Evolutionary conservation across 768 basidiomycete genomes (phyloP), one percentile per base, ranked within the genome.

Genomic region (Cyclocybe aegerita): DNA sequence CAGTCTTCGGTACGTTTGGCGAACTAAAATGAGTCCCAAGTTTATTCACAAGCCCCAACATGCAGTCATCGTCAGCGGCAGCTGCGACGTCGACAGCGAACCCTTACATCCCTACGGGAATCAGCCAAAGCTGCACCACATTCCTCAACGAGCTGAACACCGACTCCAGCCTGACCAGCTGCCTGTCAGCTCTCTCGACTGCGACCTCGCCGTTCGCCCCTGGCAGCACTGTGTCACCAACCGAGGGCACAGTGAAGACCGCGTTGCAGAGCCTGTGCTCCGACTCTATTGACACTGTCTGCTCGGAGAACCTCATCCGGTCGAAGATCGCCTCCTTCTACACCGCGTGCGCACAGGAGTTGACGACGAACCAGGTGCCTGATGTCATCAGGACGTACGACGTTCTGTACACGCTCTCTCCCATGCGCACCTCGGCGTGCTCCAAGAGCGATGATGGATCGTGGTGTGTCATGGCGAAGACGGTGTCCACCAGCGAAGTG

Each of bases 351-450:
- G 50, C 71, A 1, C 50, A 62, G 14, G 96, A 98, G 72, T 72
- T 99, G 58, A 82, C 81, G 3, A 70, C 77, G 8, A 61, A 49
- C 42, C 62, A 70, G 41, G 79, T 78, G 55, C 1, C 39, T 0
- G 64, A 74, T 17, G 88, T 97, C 40, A 65, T 81, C 65, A 59
- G 68, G 23, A 68, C 80, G 1, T 99, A 98, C 71, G 95, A 98
- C 64, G 72, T 83, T 30, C 71, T 98, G 29, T 99, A 92, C 72
- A 56, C 77, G 51, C 55, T 95, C 39, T 54, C 64, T 9, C 93
- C 94, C 7, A 64, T 96, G 63, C 71, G 70, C 53, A 57, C 65
- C 5, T 85, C 93, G 23, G 63, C 91, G 30, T 98, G 95, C 71
- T 58, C 86, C 40, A 89, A 90, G 77, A 82, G 88, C 60, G 82